A percentile compares a stretch with the other conserved stretches of the same genome.
Evolutionary conservation across 192 early-diverging fungal species (phyloP).

Genomic region (Chytriomyces sp.): DNA sequence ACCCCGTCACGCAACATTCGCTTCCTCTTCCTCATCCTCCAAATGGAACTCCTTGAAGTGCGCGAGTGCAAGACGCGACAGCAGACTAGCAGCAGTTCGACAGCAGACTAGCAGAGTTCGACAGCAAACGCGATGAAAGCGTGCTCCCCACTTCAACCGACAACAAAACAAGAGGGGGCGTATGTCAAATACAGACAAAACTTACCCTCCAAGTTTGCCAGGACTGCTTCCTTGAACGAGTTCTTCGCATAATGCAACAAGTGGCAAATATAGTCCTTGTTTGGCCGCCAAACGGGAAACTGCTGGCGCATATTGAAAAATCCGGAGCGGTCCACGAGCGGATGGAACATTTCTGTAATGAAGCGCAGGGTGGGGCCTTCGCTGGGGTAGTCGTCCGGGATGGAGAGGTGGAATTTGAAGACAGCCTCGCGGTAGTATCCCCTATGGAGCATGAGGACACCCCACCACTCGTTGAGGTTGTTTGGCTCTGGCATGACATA

Average conservation of each 20-base stretch:
- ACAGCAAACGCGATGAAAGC: too few species aligned
- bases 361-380: conserved; percentile 71
- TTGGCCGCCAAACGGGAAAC: conserved; percentile 80
- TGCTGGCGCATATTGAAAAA: conserved; percentile 72
- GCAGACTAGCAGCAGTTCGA: too few species aligned
- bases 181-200: too few species aligned
- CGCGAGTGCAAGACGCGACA: too few species aligned
- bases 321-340: conserved; percentile 71
- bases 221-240: conserved; percentile 76
- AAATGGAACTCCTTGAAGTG: too few species aligned
- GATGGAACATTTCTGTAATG: conserved; percentile 79
- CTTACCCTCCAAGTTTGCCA: conserved; percentile 59
- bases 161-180: not conserved
- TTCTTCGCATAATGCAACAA: conserved; percentile 87
- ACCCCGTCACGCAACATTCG: too few species aligned
- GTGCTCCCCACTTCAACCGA: not conserved
- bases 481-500: conserved; percentile 82
- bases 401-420: conserved; percentile 82
- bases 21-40: too few species aligned
- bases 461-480: conserved; percentile 78
- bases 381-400: conserved; percentile 80
- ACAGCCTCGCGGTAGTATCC: conserved; percentile 89
- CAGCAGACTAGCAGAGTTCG: too few species aligned
- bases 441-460: conserved; percentile 83
- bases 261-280: conserved; percentile 82